A percentile compares a stretch with the other conserved stretches of the same genome.
Evolutionary conservation across 257 asterid species (phyloP).

Genomic region (Nicotiana benthamiana): DNA sequence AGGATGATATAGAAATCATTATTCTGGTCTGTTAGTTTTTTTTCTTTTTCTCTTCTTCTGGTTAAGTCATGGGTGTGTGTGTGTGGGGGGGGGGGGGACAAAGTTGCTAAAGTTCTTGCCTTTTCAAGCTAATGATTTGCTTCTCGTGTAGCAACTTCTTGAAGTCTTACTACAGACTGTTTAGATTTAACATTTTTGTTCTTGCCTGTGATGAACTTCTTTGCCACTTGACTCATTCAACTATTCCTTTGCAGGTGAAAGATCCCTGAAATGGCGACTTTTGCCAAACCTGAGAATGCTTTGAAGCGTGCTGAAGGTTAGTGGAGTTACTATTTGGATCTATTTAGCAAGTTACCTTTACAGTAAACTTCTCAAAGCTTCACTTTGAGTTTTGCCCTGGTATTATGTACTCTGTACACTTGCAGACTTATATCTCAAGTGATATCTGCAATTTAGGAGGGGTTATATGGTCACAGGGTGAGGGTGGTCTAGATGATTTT

Average conservation of each 20-base stretch:
- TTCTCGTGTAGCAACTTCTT: not conserved
- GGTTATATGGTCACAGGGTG: not conserved
- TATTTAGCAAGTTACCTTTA: not conserved
- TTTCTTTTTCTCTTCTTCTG: too few species aligned
- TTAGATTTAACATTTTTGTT: not conserved
- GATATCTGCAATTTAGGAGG: not conserved
- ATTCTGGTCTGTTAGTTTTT: not conserved
- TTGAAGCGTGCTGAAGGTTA: slow-evolving; percentile 52
- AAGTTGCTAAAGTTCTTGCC: not conserved
- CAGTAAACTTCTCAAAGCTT: not conserved
- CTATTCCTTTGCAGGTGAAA: not conserved
- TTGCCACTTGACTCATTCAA: not conserved
- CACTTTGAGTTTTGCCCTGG: not conserved
- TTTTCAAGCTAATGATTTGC: not conserved
- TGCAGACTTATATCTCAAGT: not conserved
- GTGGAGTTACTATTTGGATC: not conserved
- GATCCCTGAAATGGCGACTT: slow-evolving; percentile 27
- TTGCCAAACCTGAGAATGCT: slow-evolving; percentile 48
- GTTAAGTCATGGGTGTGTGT: too few species aligned
- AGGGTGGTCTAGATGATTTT: not conserved
- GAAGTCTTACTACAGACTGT: not conserved
- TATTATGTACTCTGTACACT: not conserved
- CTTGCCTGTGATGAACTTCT: not conserved
- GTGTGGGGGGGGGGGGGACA: not conserved
- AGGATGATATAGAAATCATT: not conserved